Percentiles rank a stretch among this genome's conserved stretches.
phyloP scores from a whole-genome alignment of 495 filamentous ascomycete genomes.

The Lindgomyces ingoldianus region DNA sequence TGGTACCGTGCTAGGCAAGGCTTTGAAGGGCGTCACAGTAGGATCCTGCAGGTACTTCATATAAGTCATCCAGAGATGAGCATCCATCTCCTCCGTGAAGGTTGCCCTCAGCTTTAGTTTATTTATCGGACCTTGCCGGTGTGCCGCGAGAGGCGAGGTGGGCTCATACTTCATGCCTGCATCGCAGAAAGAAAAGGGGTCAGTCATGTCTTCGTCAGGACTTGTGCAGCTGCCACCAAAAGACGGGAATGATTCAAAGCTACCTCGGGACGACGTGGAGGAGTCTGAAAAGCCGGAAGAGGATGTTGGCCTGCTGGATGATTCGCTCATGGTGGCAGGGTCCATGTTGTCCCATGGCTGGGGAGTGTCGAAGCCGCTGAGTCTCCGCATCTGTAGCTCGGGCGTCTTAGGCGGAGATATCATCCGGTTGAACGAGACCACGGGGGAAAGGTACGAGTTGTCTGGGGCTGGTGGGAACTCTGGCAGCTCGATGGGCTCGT shows the following conservation, averaged over 20 bases:
- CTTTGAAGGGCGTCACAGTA: slow-evolving; percentile 89
- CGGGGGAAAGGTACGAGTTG: slow-evolving; percentile 53
- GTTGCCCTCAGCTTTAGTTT: slow-evolving; percentile 38
- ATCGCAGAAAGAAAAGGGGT: slow-evolving; percentile 56
- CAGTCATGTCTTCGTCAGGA: slow-evolving; percentile 61
- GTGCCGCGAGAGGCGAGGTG: slow-evolving; percentile 33
- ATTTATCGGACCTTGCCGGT: slow-evolving; percentile 28
- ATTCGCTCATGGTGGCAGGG: slow-evolving; percentile 28
- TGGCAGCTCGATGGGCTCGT: slow-evolving; percentile 33
- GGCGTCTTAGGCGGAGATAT: slow-evolving; percentile 65
- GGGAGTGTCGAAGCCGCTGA: slow-evolving; percentile 10
- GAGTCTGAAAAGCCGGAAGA: slow-evolving; percentile 67
- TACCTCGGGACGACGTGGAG: slow-evolving; percentile 67
- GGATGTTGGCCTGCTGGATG: slow-evolving; percentile 58
- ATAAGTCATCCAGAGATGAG: slow-evolving; percentile 91
- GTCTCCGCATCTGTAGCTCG: slow-evolving; percentile 51
- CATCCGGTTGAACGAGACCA: slow-evolving; percentile 49
- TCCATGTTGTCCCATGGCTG: slow-evolving; percentile 39
- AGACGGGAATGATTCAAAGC: slow-evolving; percentile 63
- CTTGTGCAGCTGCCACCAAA: slow-evolving; percentile 69
- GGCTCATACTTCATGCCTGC: slow-evolving; percentile 44
- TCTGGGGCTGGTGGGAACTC: slow-evolving; percentile 28
- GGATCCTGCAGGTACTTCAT: slow-evolving; percentile 86
- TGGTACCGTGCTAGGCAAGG: slow-evolving; percentile 80
- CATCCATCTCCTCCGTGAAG: slow-evolving; percentile 90